Conservation (phyloP, 2,329 filamentous ascomycete genomes). For the Cladophialophora bantiana region DNA sequence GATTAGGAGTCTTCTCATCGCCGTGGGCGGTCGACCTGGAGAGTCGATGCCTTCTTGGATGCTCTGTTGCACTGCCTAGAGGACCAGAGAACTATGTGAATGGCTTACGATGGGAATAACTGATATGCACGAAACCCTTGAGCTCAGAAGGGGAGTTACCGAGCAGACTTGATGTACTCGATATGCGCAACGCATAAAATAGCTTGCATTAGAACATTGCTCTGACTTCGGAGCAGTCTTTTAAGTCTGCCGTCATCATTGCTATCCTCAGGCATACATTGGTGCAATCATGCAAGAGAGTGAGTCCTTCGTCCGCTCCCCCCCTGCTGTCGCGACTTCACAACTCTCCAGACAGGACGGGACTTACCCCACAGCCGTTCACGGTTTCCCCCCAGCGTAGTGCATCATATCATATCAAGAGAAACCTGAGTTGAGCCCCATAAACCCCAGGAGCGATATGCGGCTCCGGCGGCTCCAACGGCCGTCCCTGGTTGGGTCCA, state of each 20-base stretch:
- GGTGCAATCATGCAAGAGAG: background rate
- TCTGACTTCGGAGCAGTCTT: background rate
- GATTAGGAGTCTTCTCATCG: constrained; percentile 39
- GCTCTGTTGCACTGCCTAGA: constrained; percentile 1
- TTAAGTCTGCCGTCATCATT: constrained; percentile 5
- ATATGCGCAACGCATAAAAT: constrained; percentile 11
- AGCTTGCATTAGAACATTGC: constrained; percentile 4
- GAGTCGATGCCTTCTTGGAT: background rate
- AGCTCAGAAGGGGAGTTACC: background rate
- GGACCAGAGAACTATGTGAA: background rate
- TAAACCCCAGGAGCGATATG: background rate
- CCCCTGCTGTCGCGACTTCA: background rate
- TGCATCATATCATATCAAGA: background rate
- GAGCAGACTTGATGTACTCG: background rate
- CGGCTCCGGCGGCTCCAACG: background rate
- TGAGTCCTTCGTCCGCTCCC: background rate
- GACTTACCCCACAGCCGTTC: background rate
- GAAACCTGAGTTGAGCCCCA: background rate
- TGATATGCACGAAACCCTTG: background rate
- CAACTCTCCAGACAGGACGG: background rate
- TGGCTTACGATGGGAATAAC: background rate
- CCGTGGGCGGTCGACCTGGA: background rate
- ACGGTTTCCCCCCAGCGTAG: background rate
- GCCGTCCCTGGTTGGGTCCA: constrained; percentile 2
- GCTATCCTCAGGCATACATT: background rate